Percentiles rank a stretch among this genome's conserved stretches.
These are phyloP conservation scores for Arthrobotrys sphaeroides DNA, from an alignment of 2,329 filamentous ascomycete species.

Conservation along the genomic window DNA sequence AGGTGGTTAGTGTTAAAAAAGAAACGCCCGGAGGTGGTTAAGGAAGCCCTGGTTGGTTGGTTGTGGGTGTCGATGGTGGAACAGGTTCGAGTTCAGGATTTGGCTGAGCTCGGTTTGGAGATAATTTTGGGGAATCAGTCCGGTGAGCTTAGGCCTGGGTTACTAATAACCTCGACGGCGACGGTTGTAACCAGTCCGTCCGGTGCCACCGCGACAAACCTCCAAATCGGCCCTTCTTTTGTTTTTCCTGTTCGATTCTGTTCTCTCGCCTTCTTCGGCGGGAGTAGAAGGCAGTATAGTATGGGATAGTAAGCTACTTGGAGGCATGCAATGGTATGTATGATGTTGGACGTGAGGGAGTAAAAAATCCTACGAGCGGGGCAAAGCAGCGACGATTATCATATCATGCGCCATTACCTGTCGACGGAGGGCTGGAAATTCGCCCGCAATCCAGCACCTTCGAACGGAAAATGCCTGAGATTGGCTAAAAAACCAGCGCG, in stretches of 20 bases:
- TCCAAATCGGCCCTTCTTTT: background rate
- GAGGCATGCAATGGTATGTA: background rate
- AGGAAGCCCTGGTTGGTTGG: constrained; percentile 15
- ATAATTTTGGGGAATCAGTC: background rate
- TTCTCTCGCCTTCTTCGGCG: background rate
- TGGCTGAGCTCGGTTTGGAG: constrained; percentile 29
- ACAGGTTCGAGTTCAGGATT: constrained; percentile 10
- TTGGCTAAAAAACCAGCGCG: constrained; percentile 52
- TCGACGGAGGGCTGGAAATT: constrained; percentile 20
- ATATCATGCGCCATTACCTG: constrained; percentile 32
- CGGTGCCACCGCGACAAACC: constrained; percentile 35
- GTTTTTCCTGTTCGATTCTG: background rate
- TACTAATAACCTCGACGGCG: constrained; percentile 1
- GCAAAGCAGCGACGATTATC: constrained; percentile 20
- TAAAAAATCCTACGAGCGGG: constrained; percentile 9
- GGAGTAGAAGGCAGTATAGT: background rate
- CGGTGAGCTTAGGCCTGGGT: background rate
- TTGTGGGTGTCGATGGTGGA: constrained; percentile 4
- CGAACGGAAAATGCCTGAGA: constrained; percentile 47
- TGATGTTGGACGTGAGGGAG: background rate
- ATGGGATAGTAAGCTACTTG: background rate
- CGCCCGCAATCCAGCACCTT: constrained; percentile 26
- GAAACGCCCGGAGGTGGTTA: constrained; percentile 22
- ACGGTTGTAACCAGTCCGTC: constrained; percentile 43
- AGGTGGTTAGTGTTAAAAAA: constrained; percentile 40